Conservation (phyloP, 176 grass and related monocot species). For the Bothriochloa decipiens region DNA sequence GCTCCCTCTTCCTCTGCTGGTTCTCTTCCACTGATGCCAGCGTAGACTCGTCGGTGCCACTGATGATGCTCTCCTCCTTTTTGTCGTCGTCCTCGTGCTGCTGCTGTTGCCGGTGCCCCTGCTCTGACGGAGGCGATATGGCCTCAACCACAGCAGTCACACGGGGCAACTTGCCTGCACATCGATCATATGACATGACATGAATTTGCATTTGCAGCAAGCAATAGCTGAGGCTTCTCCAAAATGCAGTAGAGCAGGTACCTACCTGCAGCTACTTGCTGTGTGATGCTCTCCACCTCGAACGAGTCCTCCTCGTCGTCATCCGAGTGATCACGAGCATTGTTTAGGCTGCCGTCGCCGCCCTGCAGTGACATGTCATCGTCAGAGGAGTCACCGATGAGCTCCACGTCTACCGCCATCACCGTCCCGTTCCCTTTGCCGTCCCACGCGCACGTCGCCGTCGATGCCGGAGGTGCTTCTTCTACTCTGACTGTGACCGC, state of each 20-base stretch:
- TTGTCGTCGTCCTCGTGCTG: neutral
- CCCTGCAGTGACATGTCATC: slow-evolving; percentile 40
- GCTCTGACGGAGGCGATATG: neutral
- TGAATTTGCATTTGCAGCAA: neutral
- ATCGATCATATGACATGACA: neutral
- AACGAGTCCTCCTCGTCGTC: slow-evolving; percentile 44
- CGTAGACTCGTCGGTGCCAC: neutral
- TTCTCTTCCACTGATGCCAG: slow-evolving; percentile 23
- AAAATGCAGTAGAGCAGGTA: neutral
- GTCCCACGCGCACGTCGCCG: neutral
- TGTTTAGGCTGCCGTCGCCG: neutral
- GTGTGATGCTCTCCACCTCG: slow-evolving; percentile 45
- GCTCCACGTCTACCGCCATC: slow-evolving; percentile 46
- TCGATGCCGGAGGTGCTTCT: neutral
- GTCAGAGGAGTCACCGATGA: slow-evolving; percentile 53
- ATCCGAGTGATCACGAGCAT: neutral
- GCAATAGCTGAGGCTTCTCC: neutral
- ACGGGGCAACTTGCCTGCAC: neutral
- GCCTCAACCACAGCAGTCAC: neutral
- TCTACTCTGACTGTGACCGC: neutral
- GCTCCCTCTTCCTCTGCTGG: slow-evolving; percentile 29
- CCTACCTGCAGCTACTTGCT: slow-evolving; percentile 33
- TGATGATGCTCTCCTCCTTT: neutral
- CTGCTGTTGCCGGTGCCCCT: neutral
- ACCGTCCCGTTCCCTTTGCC: neutral